Percentiles rank a stretch among this genome's conserved stretches.
These are phyloP conservation scores for Saccharum officinarum DNA, from an alignment of 176 grass and related monocot genomes.

Conservation along the genomic window DNA sequence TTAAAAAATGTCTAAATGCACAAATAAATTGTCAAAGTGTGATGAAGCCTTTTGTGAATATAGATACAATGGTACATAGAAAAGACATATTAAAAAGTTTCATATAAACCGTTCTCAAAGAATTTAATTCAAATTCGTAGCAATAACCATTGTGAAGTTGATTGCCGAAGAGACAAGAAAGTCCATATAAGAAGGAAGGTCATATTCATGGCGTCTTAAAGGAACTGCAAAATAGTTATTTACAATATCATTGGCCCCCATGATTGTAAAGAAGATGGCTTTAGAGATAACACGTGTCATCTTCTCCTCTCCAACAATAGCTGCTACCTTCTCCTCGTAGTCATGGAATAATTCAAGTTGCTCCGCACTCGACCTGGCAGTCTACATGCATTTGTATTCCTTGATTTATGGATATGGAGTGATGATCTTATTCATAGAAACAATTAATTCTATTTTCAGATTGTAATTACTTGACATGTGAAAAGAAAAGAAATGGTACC, in stretches of 20 bases:
- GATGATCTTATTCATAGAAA: too few relatives aligned
- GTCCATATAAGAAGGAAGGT: conserved; percentile 49
- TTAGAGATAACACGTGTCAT: conserved; percentile 27
- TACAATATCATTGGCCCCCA: conserved; percentile 53
- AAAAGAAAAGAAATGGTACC: conserved; percentile 6
- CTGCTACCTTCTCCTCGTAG: conserved; percentile 51
- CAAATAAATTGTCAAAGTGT: too few relatives aligned
- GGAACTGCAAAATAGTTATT: conserved; percentile 52
- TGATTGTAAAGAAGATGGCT: conserved; percentile 38
- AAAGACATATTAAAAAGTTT: too few relatives aligned
- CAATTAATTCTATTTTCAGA: not conserved
- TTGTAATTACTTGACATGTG: not conserved
- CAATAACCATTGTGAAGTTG: conserved; percentile 47
- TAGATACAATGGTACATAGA: too few relatives aligned
- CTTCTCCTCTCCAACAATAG: conserved; percentile 43
- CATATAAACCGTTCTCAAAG: too few relatives aligned
- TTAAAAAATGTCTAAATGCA: too few relatives aligned
- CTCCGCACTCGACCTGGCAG: conserved; percentile 21
- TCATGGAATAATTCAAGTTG: conserved; percentile 55
- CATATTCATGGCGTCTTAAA: conserved; percentile 36
- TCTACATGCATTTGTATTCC: conserved; percentile 29
- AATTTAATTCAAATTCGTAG: not conserved
- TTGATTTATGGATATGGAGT: too few relatives aligned
- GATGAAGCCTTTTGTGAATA: too few relatives aligned
- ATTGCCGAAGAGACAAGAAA: conserved; percentile 36